A percentile compares a stretch with the other conserved stretches of the same genome.
Evolutionary conservation across 768 basidiomycete genomes (phyloP).

Genomic region (Tylopilus sp.): DNA sequence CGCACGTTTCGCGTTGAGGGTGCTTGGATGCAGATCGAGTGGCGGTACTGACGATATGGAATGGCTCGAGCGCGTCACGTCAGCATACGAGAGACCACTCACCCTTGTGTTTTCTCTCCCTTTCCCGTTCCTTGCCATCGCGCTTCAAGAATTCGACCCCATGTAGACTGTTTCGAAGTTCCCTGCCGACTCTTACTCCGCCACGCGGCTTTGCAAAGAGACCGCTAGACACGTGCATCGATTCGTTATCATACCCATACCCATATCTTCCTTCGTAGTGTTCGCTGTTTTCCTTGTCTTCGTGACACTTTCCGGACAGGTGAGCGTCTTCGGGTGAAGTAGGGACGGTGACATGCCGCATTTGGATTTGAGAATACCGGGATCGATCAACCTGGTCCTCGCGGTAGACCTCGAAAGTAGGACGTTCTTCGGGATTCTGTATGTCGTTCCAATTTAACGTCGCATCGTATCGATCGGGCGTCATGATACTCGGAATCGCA

Average conservation of each 20-base stretch:
- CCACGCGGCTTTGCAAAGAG: constrained; percentile 30
- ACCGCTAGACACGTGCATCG: constrained; percentile 25
- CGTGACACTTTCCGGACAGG: constrained; percentile 12
- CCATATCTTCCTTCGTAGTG: constrained; percentile 12
- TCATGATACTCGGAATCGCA: constrained; percentile 35
- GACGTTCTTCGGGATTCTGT: constrained; percentile 6
- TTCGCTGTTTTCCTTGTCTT: constrained; percentile 40
- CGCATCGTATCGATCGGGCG: constrained; percentile 45
- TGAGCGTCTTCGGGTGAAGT: constrained; percentile 14
- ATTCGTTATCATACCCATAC: constrained; percentile 18
- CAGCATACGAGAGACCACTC: constrained; percentile 5
- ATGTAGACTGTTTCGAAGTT: constrained; percentile 49
- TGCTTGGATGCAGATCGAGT: constrained; percentile 36
- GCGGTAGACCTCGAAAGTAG: constrained; percentile 23
- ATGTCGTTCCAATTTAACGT: constrained; percentile 26
- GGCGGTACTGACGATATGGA: constrained; percentile 44
- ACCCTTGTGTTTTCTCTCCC: constrained; percentile 54
- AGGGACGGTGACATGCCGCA: constrained; percentile 9
- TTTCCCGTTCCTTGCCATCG: constrained; percentile 44
- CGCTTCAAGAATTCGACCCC: constrained; percentile 28
- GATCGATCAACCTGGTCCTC: constrained; percentile 21
- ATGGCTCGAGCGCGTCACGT: not conserved
- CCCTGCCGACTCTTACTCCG: constrained; percentile 39
- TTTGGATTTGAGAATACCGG: constrained; percentile 9
- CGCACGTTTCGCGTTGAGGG: constrained; percentile 1